Conservation (phyloP, 441 rosid genomes). For the Populus hybrid region DNA sequence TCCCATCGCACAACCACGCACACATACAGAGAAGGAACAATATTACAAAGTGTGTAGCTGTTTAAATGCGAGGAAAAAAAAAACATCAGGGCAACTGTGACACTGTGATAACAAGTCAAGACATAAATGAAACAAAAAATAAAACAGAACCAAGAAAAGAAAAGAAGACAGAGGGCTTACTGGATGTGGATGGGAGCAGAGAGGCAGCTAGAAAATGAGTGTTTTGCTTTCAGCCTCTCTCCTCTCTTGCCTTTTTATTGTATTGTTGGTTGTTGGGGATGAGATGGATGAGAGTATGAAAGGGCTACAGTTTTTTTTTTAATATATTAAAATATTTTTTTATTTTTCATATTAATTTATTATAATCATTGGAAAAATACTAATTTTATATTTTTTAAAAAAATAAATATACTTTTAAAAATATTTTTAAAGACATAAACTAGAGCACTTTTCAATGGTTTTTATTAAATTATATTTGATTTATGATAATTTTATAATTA, state of each 20-base stretch:
- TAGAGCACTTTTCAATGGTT: too few relatives aligned
- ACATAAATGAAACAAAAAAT: conserved; percentile 16
- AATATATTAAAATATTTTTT: too few relatives aligned
- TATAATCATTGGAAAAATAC: too few relatives aligned
- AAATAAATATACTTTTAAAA: too few relatives aligned
- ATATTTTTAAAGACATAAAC: too few relatives aligned
- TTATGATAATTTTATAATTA: too few relatives aligned
- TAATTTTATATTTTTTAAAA: too few relatives aligned
- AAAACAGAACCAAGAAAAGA: background rate
- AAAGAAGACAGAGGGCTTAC: conserved; percentile 19
- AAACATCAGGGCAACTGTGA: background rate
- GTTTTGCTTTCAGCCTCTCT: background rate
- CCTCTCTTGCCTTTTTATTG: background rate
- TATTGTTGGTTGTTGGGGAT: background rate
- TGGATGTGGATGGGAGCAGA: conserved; percentile 16
- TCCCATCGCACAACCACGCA: conserved; percentile 49
- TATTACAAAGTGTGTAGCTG: conserved; percentile 2
- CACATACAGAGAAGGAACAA: background rate
- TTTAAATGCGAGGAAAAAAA: background rate
- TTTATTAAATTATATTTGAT: too few relatives aligned
- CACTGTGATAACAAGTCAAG: background rate
- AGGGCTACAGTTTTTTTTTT: too few relatives aligned
- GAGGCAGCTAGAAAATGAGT: conserved; percentile 15
- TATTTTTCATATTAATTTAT: too few relatives aligned
- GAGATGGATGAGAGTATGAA: too few relatives aligned